These are phyloP conservation scores for Hypoxylon sp. DNA, from an alignment of 2,329 filamentous ascomycete genomes.

Conservation along the genomic window DNA sequence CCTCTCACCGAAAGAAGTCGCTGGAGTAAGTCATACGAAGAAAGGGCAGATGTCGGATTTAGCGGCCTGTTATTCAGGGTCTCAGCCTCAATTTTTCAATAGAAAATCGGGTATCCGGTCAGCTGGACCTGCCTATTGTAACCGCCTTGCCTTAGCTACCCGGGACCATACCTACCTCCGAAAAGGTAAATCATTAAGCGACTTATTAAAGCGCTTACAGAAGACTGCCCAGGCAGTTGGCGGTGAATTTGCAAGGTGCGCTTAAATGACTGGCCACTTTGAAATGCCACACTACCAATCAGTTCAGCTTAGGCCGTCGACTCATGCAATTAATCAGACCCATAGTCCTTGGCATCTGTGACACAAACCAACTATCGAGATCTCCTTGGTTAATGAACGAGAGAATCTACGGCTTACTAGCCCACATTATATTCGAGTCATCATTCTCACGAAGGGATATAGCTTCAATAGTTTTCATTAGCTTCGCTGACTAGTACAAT, in stretches of 20 bases:
- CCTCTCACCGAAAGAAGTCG: slow-evolving; percentile 14
- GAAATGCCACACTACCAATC: slow-evolving; percentile 27
- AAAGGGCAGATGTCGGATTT: slow-evolving; percentile 27
- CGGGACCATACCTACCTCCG: neutral
- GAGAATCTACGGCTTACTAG: neutral
- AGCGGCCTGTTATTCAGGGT: slow-evolving; percentile 20
- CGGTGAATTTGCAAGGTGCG: neutral
- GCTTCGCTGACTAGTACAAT: slow-evolving; percentile 22
- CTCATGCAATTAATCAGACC: slow-evolving; percentile 15
- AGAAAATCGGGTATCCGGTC: slow-evolving; percentile 5
- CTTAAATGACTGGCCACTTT: slow-evolving; percentile 22
- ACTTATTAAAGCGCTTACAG: slow-evolving; percentile 7
- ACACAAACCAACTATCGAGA: slow-evolving; percentile 16
- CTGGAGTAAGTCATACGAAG: slow-evolving; percentile 11
- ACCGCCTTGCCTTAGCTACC: neutral
- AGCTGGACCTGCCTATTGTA: slow-evolving; percentile 18
- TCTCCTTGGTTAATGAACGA: neutral
- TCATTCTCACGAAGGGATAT: neutral
- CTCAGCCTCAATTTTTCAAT: slow-evolving; percentile 32
- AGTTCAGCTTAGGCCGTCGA: neutral
- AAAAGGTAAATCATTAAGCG: slow-evolving; percentile 3
- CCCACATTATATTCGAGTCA: neutral
- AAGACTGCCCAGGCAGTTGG: slow-evolving; percentile 2
- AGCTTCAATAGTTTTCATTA: slow-evolving; percentile 6
- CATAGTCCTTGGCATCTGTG: slow-evolving; percentile 17